Base-by-base conservation (phyloP, 2,329 filamentous ascomycete genomes). In the Aureobasidium lini region DNA sequence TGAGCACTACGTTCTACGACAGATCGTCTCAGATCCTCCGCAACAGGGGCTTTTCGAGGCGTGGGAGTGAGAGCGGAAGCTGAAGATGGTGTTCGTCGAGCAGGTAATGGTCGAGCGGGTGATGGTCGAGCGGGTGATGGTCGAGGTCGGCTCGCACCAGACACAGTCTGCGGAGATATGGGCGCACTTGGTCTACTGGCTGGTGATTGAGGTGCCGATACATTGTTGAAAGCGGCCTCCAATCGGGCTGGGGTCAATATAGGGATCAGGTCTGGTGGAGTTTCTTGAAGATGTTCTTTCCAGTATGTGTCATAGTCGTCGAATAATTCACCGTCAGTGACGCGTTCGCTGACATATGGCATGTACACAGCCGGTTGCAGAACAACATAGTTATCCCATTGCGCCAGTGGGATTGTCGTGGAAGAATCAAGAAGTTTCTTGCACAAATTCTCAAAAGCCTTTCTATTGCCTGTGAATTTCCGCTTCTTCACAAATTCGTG, bases 361-460 rank as follows among this genome's bases (percentile, higher is more conserved):
- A 42, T 1, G 10, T 32, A 58, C 9, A 18, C 16, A 7, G 43
- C 36, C 29, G 43, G 6, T 1, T 58, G 44, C 16, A 42, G 16
- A 28, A 49, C 36, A 34, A 58, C 44, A 49, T 48, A 58, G 10
- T 32, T 34, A 28, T 58, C 54, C 54, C 54, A 58, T 2, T 40
- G 23, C 28, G 34, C 7, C 9, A 8, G 10, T 9, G 54, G n/a
- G 4, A 58, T 18, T 23, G 18, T n/a, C 4, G 23, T 23, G 23
- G 42, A 47, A 32, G 54, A 49, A 1, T 11, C 34, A 13, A 42
- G 54, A 5, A 58, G 15, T 4, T 34, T 42, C 44, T 43, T 58
- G 54, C 54, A 58, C n/a, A 49, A 23, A 6, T 18, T 58, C n/a
- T 32, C 44, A 32, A 58, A 58, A 8, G 54, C 44, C n/a, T 46